Evolutionary conservation across 805 yeast genomes (phyloP).

Genomic region (Schizosaccharomyces octosporus): DNA sequence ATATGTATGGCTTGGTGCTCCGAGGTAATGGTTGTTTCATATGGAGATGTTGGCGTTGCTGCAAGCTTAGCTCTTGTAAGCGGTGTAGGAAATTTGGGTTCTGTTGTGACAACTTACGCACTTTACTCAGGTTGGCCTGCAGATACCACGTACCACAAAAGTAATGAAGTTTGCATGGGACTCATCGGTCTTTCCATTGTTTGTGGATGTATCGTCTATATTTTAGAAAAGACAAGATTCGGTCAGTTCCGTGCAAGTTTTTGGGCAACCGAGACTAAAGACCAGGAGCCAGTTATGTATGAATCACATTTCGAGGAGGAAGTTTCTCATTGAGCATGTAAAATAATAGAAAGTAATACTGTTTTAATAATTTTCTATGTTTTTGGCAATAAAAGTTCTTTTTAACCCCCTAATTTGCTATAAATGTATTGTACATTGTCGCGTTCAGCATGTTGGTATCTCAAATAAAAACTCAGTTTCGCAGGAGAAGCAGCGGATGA

Average conservation of each 20-base stretch:
- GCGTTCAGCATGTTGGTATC: no score
- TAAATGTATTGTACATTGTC: no score
- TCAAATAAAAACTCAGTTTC: no score
- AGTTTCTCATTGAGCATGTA: no score
- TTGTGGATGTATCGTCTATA: not conserved
- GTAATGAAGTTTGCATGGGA: not conserved
- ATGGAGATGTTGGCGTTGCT: slow-evolving; percentile 71
- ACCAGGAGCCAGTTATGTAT: no score
- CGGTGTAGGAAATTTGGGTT: slow-evolving; percentile 70
- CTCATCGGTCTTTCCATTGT: not conserved
- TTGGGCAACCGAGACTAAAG: no score
- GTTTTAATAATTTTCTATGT: no score
- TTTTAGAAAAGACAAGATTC: not conserved
- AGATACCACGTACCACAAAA: slow-evolving; percentile 19
- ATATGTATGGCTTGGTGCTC: slow-evolving; percentile 66
- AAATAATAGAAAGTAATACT: no score
- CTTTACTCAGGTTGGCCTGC: slow-evolving; percentile 72
- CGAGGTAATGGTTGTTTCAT: slow-evolving; percentile 40
- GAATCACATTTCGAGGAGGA: no score
- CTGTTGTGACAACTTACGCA: slow-evolving; percentile 69
- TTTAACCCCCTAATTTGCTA: no score
- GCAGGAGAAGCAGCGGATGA: no score
- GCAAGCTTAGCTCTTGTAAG: slow-evolving; percentile 62
- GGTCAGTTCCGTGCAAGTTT: not conserved
- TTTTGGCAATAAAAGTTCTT: no score